Evolutionary conservation across 495 filamentous ascomycete genomes (phyloP), one percentile per base, ranked within the genome.

Genomic region (Lophiotrema nucula): DNA sequence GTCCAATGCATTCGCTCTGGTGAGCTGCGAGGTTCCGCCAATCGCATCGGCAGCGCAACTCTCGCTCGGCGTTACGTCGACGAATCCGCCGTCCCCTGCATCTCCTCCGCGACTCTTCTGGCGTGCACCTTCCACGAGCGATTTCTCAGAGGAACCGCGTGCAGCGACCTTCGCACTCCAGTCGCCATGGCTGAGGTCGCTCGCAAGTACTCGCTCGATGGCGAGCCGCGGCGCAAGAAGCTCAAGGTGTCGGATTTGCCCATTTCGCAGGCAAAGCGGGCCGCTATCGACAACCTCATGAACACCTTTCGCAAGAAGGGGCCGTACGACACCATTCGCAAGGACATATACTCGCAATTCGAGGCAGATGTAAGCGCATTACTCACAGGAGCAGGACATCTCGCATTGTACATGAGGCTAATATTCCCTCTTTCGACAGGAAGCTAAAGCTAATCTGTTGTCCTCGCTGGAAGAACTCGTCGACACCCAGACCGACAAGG

Each of bases 221-320:
- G n/a, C n/a, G 68, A 47, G 57, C 62, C 53, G 56, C 74, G 16
- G 75, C 80, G 71, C 71, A 88, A 80, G 73, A 88, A 86, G 65
- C 87, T 91, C 75, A 95, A 92, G 73, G 81, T 87, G 15, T 88
- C 88, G 1, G 91, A 96, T 52, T 77, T 96, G 3, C 90, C 90
- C 4, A 73, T 95, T 19, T 79, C 85, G 23, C 81, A 83, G 18
- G 79, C 82, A 26, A 88, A 90, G 50, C 81, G 88, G 52, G 77
- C 78, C 0, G 83, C 86, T 0, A 91, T 96, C 53, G 89, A 95
- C 51, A 77, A 79, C 53, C 76, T 96, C 22, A 79, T 90, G 10
- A 83, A 90, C 72, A 83, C 82, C 4, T 92, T 91, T 71, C 93
- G 93, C 73, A 95, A 95, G 74, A 92, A 92, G 70, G 91, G 91